Evolutionary conservation across 2,329 filamentous ascomycete species (phyloP), one percentile per base, ranked within the genome.

Genomic region (Penicillium brevicompactum): DNA sequence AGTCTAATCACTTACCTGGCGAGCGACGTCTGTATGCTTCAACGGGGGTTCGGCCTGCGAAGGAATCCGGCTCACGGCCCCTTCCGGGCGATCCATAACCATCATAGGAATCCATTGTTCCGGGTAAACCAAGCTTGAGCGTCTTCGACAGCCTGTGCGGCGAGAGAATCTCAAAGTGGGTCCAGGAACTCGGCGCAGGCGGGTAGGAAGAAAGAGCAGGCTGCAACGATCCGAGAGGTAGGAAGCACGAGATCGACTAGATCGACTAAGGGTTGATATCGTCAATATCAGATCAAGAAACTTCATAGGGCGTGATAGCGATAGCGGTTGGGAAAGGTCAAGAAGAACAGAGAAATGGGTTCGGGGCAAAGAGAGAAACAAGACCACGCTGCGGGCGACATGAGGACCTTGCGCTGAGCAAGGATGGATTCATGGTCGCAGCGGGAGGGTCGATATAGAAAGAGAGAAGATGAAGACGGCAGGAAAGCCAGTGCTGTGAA

Each of bases 91-190:
- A 80, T 11, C 69, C 74, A 57, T 75, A 77, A n/a, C 65, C 66
- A 49, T 80, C 77, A 56, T 78, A 79, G 14, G 78, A 72, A 70
- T 80, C 78, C 78, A 80, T 80, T 60, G 24, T 27, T 30, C 30
- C 24, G 34, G 47, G 16, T 7, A 21, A 22, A 31, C 27, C n/a
- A 38, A 11, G 21, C 14, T 43, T 4, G 14, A 21, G 11, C 41
- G 32, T 43, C 14, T 31, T 52, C 14, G 14, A 49, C 21, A 22
- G 22, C 47, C 24, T 32, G 18, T 16, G 55, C 49, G 24, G 55
- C 46, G 46, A 51, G 21, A 38, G 18, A 14, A 5, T 24, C 14
- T 55, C 34, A 9, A 49, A 40, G 34, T 42, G 34, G 16, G 27
- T 24, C 45, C 56, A 51, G 34, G 42, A 31, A 34, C 30, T 46